Base-by-base conservation (phyloP, 2,329 filamentous ascomycete species). In the Colletotrichum sp. region DNA sequence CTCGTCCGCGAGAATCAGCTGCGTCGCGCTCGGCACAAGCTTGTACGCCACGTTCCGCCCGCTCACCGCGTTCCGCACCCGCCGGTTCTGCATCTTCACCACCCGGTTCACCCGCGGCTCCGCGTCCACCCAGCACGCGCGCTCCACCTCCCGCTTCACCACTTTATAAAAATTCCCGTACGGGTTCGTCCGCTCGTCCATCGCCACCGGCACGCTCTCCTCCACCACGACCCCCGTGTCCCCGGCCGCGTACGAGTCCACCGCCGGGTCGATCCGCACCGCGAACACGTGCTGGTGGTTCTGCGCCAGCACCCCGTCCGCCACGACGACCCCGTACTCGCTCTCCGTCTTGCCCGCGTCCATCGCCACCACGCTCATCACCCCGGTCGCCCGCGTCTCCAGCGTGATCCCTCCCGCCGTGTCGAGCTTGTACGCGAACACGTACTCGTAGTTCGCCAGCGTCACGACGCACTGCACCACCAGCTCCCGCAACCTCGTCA, bases 271-370 rank as follows among this genome's bases (percentile, higher is more conserved):
- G 65, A 95, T 90, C 2, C 93, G 88, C 57, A 92, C 83, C 29
- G 87, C 89, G 81, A 95, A 94, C 59, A 95, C 88, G 83, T 95
- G 93, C 81, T 95, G 93, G 78, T 95, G 93, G 82, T 94, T 92
- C 76, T 92, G 92, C 0, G 93, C 93, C 3, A 95, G 84, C 0
- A 93, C 90, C 0, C 93, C 93, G 0, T 91, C 90, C 0, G 88
- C 87, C 3, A 95, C 93, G 1, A 93, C 86, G 71, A 90, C 94
- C 25, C 92, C 92, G 81, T 89, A 93, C 8, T 82, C 82, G 80
- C 78, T 89, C 27, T 79, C 85, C 72, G 88, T 90, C 78, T 90
- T 89, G 79, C 84, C 89, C 8, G 86, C 80, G 71, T 90, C 90
- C 71, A 93, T 92, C 78, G 90, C 88, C 29, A 92, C 88, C 3